Conservation (phyloP, 805 yeast species). For the Scheffersomyces lignosus region DNA sequence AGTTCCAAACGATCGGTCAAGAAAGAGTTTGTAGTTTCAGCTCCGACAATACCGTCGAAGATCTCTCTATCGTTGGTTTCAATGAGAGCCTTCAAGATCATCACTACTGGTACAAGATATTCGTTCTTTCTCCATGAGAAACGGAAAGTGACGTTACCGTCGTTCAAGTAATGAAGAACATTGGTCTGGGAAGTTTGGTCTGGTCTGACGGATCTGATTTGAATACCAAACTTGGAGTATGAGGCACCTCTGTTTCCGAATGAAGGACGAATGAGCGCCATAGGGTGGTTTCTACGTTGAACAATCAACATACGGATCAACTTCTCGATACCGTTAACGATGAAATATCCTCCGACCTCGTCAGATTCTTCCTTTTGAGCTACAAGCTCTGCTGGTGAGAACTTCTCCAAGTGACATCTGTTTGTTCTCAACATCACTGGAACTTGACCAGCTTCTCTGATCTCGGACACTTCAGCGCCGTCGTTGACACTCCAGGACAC, state of each 20-base stretch:
- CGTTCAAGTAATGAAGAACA: constrained; percentile 92
- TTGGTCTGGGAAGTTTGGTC: constrained; percentile 98
- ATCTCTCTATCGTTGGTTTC: constrained; percentile 94
- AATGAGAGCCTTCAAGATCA: constrained; percentile 85
- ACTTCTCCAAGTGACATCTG: constrained; percentile 83
- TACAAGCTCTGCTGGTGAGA: constrained; percentile 83
- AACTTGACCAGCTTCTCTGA: constrained; percentile 86
- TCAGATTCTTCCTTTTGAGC: constrained; percentile 84
- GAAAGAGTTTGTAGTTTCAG: constrained; percentile 84
- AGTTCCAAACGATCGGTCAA: constrained; percentile 97
- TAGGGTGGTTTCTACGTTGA: constrained; percentile 95
- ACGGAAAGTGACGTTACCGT: constrained; percentile 95
- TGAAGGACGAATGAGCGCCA: constrained; percentile 95
- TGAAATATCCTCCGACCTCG: constrained; percentile 94
- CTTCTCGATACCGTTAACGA: constrained; percentile 96
- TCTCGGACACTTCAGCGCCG: constrained; percentile 76
- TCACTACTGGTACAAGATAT: constrained; percentile 87
- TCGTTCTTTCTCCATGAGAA: constrained; percentile 98
- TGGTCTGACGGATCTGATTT: constrained; percentile 90
- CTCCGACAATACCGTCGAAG: constrained; percentile 93
- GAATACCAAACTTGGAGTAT: constrained; percentile 88
- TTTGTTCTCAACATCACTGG: constrained; percentile 92
- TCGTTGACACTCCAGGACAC: constrained; percentile 86
- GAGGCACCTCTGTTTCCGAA: constrained; percentile 92
- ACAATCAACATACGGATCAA: constrained; percentile 96